These are phyloP conservation scores for Alnus glutinosa DNA, from an alignment of 306 rosid genomes.

Conservation along the genomic window DNA sequence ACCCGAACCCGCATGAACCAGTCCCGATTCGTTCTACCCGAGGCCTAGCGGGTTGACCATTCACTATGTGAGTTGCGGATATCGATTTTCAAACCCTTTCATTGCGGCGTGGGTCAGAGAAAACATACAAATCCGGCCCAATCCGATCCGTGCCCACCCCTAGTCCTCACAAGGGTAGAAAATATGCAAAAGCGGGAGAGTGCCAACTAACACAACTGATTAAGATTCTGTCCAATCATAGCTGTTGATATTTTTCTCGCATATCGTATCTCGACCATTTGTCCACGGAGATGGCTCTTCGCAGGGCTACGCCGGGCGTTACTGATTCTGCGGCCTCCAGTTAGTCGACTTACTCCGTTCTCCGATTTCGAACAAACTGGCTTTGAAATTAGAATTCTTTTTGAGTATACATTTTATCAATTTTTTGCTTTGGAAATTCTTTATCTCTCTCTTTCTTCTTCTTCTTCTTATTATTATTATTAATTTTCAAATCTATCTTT, in stretches of 20 bases:
- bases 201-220: slow-evolving; percentile 1
- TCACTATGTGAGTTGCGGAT: too few species aligned
- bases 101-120: too few species aligned
- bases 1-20: too few species aligned
- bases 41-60: too few species aligned
- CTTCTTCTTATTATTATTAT: too few species aligned
- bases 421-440: too few species aligned
- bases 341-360: slow-evolving; percentile 25
- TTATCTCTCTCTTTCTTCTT: too few species aligned
- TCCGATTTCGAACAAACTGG: neutral
- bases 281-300: slow-evolving; percentile 48
- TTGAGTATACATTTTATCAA: neutral
- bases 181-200: slow-evolving; percentile 23
- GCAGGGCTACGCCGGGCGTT: slow-evolving; percentile 30
- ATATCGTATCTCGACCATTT: slow-evolving; percentile 30
- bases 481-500: too few species aligned
- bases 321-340: slow-evolving; percentile 27
- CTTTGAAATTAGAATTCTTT: neutral
- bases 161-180: slow-evolving; percentile 6
- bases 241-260: neutral
- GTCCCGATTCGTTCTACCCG: too few species aligned
- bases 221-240: neutral
- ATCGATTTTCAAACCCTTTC: too few species aligned
- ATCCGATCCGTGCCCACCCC: neutral
- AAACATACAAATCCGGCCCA: too few species aligned